These are phyloP conservation scores for Camelina sativa DNA, from an alignment of 345 rosid species.

Conservation along the genomic window DNA sequence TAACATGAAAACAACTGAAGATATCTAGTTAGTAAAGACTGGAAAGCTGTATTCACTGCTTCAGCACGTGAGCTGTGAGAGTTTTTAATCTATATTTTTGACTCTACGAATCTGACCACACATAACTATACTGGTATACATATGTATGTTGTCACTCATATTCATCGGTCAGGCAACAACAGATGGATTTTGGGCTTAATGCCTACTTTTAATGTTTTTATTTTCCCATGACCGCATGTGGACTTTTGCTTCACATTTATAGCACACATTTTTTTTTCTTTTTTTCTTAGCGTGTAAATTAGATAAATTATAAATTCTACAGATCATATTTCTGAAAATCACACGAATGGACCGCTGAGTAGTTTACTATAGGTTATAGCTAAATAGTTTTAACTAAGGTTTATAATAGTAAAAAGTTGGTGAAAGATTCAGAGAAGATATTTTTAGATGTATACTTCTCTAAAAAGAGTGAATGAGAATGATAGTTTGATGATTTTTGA, in stretches of 20 bases:
- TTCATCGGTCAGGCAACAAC: conserved; percentile 33
- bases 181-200: conserved; percentile 45
- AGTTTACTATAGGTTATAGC: conserved; percentile 17
- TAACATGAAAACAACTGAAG: conserved; percentile 37
- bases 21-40: conserved; percentile 34
- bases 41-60: conserved; percentile 51
- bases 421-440: conserved; percentile 21
- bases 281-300: not conserved
- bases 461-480: conserved; percentile 35
- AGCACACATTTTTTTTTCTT: not conserved
- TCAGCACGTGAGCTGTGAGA: conserved; percentile 74
- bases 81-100: conserved; percentile 44
- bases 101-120: conserved; percentile 25
- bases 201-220: conserved; percentile 31
- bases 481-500: conserved; percentile 35
- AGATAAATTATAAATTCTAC: not conserved
- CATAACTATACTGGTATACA: not conserved
- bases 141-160: conserved; percentile 16
- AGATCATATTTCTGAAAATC: not conserved
- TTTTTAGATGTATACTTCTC: conserved; percentile 29
- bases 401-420: conserved; percentile 38
- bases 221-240: conserved; percentile 52
- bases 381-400: conserved; percentile 4
- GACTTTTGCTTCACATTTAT: conserved; percentile 51
- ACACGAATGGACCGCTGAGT: conserved; percentile 12